A percentile compares a stretch with the other conserved stretches of the same genome.
Conservation (phyloP, 2,329 filamentous ascomycete species). For the Coniochaeta hoffmannii region DNA sequence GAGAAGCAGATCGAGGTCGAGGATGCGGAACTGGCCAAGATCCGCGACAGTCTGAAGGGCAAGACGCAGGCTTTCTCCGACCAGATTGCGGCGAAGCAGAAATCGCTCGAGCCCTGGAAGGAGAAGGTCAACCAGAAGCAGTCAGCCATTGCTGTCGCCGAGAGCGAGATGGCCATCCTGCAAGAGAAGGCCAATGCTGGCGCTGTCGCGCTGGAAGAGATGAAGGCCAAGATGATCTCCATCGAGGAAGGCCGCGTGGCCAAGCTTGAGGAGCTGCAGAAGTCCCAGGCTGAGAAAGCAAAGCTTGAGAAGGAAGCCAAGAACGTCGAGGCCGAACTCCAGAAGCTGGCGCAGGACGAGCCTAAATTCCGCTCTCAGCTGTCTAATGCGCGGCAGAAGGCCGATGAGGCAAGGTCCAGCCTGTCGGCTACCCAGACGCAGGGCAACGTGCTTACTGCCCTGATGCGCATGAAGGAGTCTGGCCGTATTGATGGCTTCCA, state of each 20-base stretch:
- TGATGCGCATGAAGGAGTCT: slow-evolving; percentile 93
- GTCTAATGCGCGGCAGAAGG: slow-evolving; percentile 86
- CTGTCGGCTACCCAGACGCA: slow-evolving; percentile 86
- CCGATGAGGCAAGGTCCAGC: slow-evolving; percentile 88
- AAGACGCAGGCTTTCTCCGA: slow-evolving; percentile 95
- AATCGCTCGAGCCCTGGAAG: slow-evolving; percentile 90
- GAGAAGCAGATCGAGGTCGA: slow-evolving; percentile 71
- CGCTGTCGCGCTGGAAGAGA: slow-evolving; percentile 74
- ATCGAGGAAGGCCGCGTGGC: slow-evolving; percentile 64
- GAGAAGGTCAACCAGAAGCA: slow-evolving; percentile 96
- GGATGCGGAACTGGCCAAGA: slow-evolving; percentile 73
- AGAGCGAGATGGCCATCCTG: slow-evolving; percentile 89
- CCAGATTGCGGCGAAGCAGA: slow-evolving; percentile 86
- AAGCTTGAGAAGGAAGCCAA: slow-evolving; percentile 67
- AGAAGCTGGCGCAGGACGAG: slow-evolving; percentile 67
- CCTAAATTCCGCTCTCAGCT: slow-evolving; percentile 77
- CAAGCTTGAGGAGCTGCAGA: slow-evolving; percentile 69
- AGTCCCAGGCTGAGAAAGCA: slow-evolving; percentile 65
- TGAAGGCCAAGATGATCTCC: slow-evolving; percentile 67
- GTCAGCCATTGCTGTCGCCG: slow-evolving; percentile 86
- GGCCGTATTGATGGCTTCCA: slow-evolving; percentile 97
- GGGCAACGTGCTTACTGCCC: slow-evolving; percentile 80
- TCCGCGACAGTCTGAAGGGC: slow-evolving; percentile 82
- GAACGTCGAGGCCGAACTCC: slow-evolving; percentile 64
- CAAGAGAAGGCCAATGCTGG: slow-evolving; percentile 84